These are phyloP conservation scores for Phytophthora brassicae DNA, from an alignment of 352 stramenopile genomes.

Conservation along the genomic window DNA sequence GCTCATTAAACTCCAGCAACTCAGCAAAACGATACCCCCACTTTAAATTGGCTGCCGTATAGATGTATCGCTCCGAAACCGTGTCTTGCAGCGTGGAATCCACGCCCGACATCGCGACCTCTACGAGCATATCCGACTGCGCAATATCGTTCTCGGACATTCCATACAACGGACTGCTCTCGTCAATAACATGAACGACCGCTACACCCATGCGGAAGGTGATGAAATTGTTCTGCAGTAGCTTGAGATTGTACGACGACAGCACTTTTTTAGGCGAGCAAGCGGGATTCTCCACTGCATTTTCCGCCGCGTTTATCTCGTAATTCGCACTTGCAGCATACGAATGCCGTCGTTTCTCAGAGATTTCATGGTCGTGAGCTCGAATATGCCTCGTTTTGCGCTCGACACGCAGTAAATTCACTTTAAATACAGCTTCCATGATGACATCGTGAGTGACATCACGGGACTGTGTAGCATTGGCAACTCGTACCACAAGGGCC, in stretches of 20 bases:
- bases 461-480: constrained; percentile 78
- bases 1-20: constrained; percentile 71
- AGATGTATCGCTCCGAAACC: constrained; percentile 78
- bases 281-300: constrained; percentile 21
- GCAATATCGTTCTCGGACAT: constrained; percentile 61
- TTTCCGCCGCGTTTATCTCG: constrained; percentile 5
- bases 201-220: constrained; percentile 84
- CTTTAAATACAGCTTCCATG: constrained; percentile 80
- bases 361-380: constrained; percentile 30
- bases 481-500: constrained; percentile 76
- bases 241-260: constrained; percentile 76
- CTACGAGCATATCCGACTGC: constrained; percentile 73
- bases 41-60: constrained; percentile 63
- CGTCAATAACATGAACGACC: constrained; percentile 79
- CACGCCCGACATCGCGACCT: constrained; percentile 75
- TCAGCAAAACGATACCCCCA: constrained; percentile 78
- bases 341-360: constrained; percentile 16
- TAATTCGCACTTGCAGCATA: background rate
- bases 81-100: constrained; percentile 86
- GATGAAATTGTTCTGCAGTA: constrained; percentile 85
- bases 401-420: constrained; percentile 80
- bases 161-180: constrained; percentile 61
- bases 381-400: constrained; percentile 44
- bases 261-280: constrained; percentile 46
- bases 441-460: constrained; percentile 84